These are phyloP conservation scores for Acidiella bohemica DNA, from an alignment of 495 filamentous ascomycete species.

Conservation along the genomic window DNA sequence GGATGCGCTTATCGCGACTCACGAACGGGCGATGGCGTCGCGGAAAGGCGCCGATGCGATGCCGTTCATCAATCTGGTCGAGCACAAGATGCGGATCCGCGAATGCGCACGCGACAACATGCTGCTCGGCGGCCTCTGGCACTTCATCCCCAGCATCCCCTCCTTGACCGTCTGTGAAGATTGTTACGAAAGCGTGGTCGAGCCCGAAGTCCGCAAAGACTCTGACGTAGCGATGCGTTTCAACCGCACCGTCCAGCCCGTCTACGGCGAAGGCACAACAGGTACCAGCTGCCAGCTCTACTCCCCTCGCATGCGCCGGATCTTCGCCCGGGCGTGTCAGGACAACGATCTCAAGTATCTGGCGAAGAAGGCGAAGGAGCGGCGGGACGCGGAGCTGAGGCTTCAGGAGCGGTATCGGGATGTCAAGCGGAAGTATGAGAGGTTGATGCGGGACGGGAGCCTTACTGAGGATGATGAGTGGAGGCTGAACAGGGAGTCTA, in stretches of 20 bases:
- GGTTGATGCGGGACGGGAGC: slow-evolving; percentile 6
- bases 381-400: slow-evolving; percentile 23
- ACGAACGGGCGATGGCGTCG: slow-evolving; percentile 32
- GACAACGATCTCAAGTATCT: slow-evolving; percentile 55
- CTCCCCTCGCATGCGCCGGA: slow-evolving; percentile 55
- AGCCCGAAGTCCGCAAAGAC: slow-evolving; percentile 42
- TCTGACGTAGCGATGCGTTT: slow-evolving; percentile 46
- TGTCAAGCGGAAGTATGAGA: slow-evolving; percentile 13
- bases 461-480: slow-evolving; percentile 9
- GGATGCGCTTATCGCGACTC: slow-evolving; percentile 44
- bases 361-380: slow-evolving; percentile 55
- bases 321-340: slow-evolving; percentile 46
- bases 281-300: slow-evolving; percentile 58
- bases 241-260: slow-evolving; percentile 32
- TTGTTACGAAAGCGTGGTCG: slow-evolving; percentile 57
- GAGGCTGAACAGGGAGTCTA: slow-evolving; percentile 10
- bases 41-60: slow-evolving; percentile 33
- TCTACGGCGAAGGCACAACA: slow-evolving; percentile 34
- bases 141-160: slow-evolving; percentile 47
- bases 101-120: slow-evolving; percentile 44
- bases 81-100: slow-evolving; percentile 36
- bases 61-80: slow-evolving; percentile 38
- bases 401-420: slow-evolving; percentile 20
- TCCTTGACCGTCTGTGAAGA: slow-evolving; percentile 58
- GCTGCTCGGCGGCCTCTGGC: slow-evolving; percentile 39